Evolutionary conservation across 768 basidiomycete species (phyloP), one percentile per base, ranked within the genome.

Genomic region (Termitomyces heimii): DNA sequence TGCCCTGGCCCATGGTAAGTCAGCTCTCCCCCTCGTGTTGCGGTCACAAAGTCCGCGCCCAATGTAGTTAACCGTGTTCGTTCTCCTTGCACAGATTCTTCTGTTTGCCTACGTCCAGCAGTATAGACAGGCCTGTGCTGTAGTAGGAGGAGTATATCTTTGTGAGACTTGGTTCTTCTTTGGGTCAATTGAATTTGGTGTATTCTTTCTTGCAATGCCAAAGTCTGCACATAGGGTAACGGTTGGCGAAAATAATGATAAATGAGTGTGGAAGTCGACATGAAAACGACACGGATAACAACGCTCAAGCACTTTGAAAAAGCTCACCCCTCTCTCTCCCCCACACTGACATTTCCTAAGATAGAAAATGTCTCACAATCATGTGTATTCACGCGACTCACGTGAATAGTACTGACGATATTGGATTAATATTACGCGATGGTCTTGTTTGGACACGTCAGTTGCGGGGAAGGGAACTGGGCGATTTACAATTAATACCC

Each of bases 1-100:
- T 99, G 97, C 6, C 97, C 97, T 1, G 97, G 95, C 0, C 97
- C 97, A 70, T 99, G 97, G 71, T 92, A 99, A 1, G 97, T 99
- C 56, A 94, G 80, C 73, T 98, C 88, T 2, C 97, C 97, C n/a
- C 97, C 97, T 53, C 97, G 79, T 53, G 83, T 79, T 2, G 94
- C 85, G 24, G 82, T 74, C 39, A 90, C 81, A n/a, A 95, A 95
- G 67, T 97, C 92, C 0, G 96, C 96, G 26, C 96, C 96, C 24
- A 92, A 76, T 42, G 31, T 76, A 67, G 79, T 82, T n/a, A 98
- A 75, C 22, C 91, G 84, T 39, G 69, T 54, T 31, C 75, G 75
- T 55, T 96, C 91, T 43, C 75, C 71, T 39, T 78, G 70, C 16
- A 88, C 73, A 51, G 83, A 79, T 18, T 77, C 74, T 49, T 82